Evolutionary conservation across 1,139 yeast species (phyloP).

Genomic region (Candida sp.): DNA sequence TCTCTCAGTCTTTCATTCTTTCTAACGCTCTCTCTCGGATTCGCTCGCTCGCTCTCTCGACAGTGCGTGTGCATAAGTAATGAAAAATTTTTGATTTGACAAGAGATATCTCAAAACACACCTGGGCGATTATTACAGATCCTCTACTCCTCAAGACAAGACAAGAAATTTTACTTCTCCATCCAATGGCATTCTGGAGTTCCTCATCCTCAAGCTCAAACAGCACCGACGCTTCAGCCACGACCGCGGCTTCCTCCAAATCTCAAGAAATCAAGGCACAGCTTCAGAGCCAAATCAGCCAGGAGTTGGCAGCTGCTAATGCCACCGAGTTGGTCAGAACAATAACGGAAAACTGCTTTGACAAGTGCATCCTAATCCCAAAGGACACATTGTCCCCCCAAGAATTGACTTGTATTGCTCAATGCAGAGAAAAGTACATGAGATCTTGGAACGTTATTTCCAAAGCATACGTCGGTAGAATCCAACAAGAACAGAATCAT

Average conservation of each 20-base stretch:
- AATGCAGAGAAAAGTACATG: slow-evolving; percentile 89
- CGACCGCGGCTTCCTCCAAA: slow-evolving; percentile 17
- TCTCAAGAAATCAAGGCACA: slow-evolving; percentile 51
- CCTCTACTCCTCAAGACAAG: not conserved
- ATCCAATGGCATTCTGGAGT: slow-evolving; percentile 14
- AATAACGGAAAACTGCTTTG: slow-evolving; percentile 89
- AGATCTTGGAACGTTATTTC: slow-evolving; percentile 89
- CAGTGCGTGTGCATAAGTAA: not conserved
- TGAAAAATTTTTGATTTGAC: slow-evolving; percentile 2
- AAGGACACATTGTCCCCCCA: slow-evolving; percentile 36
- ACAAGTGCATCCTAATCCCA: slow-evolving; percentile 69
- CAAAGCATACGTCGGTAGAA: slow-evolving; percentile 73
- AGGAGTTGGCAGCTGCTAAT: slow-evolving; percentile 87
- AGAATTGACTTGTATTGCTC: slow-evolving; percentile 61
- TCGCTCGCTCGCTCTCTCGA: not conserved
- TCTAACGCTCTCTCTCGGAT: not conserved
- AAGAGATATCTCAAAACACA: not conserved
- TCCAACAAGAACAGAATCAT: slow-evolving; percentile 40
- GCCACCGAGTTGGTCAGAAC: slow-evolving; percentile 88
- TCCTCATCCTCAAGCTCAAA: slow-evolving; percentile 6
- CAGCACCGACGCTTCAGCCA: slow-evolving; percentile 21
- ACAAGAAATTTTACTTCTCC: not conserved
- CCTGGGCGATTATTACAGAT: too few relatives aligned
- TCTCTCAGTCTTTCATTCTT: too few relatives aligned
- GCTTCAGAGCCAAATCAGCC: slow-evolving; percentile 73